Conservation (phyloP, 2,329 filamentous ascomycete genomes). For the Leptosphaerulina australis region DNA sequence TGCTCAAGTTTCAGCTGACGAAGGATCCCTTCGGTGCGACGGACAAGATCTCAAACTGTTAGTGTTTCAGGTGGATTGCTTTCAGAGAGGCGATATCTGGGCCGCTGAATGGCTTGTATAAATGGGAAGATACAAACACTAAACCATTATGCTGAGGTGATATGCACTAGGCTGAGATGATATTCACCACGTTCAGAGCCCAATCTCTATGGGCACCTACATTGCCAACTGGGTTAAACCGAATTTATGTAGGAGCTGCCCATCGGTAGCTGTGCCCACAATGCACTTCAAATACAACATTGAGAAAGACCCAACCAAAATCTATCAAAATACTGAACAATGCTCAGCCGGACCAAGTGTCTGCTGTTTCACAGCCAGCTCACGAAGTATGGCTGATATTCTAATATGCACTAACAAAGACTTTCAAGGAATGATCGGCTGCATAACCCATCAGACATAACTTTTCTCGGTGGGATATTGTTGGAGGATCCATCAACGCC, state of each 20-base stretch:
- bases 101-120: too few relatives aligned
- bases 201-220: too few relatives aligned
- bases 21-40: conserved; percentile 1
- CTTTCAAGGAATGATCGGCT: conserved; percentile 13
- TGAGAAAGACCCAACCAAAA: background rate
- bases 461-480: background rate
- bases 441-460: conserved; percentile 2
- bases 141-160: too few relatives aligned
- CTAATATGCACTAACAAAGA: too few relatives aligned
- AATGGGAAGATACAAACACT: too few relatives aligned
- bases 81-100: too few relatives aligned
- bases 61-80: too few relatives aligned
- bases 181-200: too few relatives aligned
- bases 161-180: too few relatives aligned
- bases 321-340: background rate
- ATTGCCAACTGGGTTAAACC: too few relatives aligned
- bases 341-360: background rate
- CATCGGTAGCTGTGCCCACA: background rate
- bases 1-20: conserved; percentile 2
- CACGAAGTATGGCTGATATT: too few relatives aligned
- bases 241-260: background rate
- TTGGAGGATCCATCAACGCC: background rate
- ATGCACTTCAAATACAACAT: background rate
- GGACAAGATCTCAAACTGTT: background rate
- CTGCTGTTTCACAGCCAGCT: too few relatives aligned